Base-by-base conservation (phyloP, 371 early-diverging fungal species). In the Apophysomyces elegans region DNA sequence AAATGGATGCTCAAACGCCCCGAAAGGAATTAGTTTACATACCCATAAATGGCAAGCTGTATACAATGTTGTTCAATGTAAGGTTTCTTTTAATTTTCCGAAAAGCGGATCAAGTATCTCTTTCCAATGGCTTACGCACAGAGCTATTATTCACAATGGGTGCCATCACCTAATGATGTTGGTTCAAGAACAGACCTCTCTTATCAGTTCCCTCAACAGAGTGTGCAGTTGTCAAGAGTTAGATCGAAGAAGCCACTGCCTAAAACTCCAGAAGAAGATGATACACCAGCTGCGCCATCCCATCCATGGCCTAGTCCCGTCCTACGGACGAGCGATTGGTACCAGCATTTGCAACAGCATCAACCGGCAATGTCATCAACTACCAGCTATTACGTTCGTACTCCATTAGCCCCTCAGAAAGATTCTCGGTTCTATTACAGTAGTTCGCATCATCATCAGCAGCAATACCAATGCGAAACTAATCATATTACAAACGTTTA, bases 21-120 rank as follows among this genome's bases (percentile, higher is more conserved):
- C 8, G n/a, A 50, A 50, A 50, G 54, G 54, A 50, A 50, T 21
- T 50, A 16, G 54, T 50, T 50, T 50, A 50, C 54, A 50, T 50
- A 21, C 21, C 54, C 54, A 21, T 21, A 50, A 50, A 50, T 50
- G 54, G 54, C 21, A 50, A 50, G 21, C 21, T 50, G 54, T 50
- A 50, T 21, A 50, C 54, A 50, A 7, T 9, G 7, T 26, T 41
- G 41, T 11, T 26, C 5, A 13, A 41, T 41, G 54, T 50, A 21
- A 50, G 16, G 54, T 2, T 50, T 50, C 21, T 50, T 21, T 50
- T 50, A 9, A 50, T 21, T 21, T 7, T 21, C 54, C 21, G 32
- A 26, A 50, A 50, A 50, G 54, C 54, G n/a, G 11, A 7, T 50
- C 8, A 21, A 50, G 21, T 21, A 9, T 21, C 21, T 50, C 54